Evolutionary conservation across 108 stramenopile genomes (phyloP), one percentile per base, ranked within the genome.

Genomic region (Nitzschia sp.): DNA sequence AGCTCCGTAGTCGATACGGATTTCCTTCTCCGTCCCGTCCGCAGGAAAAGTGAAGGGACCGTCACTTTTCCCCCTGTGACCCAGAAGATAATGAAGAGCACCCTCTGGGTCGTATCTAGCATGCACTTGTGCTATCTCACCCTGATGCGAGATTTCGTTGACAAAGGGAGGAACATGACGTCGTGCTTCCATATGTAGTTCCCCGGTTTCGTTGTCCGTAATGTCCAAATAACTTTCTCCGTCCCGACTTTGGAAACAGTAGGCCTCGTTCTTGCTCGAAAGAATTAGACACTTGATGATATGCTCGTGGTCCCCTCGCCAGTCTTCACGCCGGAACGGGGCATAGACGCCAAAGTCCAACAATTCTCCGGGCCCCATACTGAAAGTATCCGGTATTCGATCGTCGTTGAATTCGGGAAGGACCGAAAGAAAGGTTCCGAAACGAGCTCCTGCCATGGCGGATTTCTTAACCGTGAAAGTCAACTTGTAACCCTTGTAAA

Each of bases 271-370:
- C 4, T 69, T 54, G 35, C 54, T 36, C 6, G 36, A 36, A 1
- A 81, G 73, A 6, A 92, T 46, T 33, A 85, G 83, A 49, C 86
- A 83, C 79, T 83, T 87, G 29, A 85, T 53, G 1, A 83, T 26
- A 64, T 73, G 71, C 21, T 72, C 72, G 25, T 67, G 34, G 23
- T 77, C 66, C 23, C 70, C 31, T 25, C 68, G 79, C n/a, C 28
- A 32, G 55, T 85, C 84, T 32, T 70, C 58, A 9, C 62, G 49
- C 23, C 55, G 28, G 3, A 84, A 75, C 13, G 90, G 90, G 9
- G 82, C 85, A 32, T 81, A 86, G 0, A 88, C 70, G 0, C 90
- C 90, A 15, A 91, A 24, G 47, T 91, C 90, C 8, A 91, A 56
- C 1, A 86, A 51, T 70, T 86, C 85, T 13, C 85, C 79, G 19